Evolutionary conservation across 306 rosid genomes (phyloP), one percentile per base, ranked within the genome.

Genomic region (Neltuma alba): DNA sequence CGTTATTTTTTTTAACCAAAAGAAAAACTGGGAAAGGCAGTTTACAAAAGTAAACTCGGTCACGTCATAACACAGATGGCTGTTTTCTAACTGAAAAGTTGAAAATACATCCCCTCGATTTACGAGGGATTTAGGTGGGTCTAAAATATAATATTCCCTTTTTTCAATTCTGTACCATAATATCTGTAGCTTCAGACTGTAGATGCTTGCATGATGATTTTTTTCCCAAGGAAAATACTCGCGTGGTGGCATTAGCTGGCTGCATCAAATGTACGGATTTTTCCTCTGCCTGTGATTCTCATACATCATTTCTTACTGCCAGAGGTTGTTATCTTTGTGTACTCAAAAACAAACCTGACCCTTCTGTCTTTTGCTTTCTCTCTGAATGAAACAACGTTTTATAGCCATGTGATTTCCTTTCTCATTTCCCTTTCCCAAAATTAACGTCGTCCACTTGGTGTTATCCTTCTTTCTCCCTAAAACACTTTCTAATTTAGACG

Each of bases 301-400:
- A 68, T 80, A 81, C 85, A 67, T 82, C 83, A 86, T 65, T 57
- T 86, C 86, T 40, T 27, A 87, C 87, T 85, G 92, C 75, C 91
- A 86, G 89, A 93, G 89, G 83, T 91, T 89, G 93, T 91, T 91
- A 93, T 91, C 89, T 86, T 85, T 82, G 93, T 86, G 93, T 90
- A 84, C 92, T 86, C 84, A 70, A 81, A 86, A 87, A 85, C 91
- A 87, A 87, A 86, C 83, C 85, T 81, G 77, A 75, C 84, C 64
- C 78, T 82, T 54, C 79, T 70, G 65, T n/a, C 64, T 72, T 31
- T 31, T 37, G 25, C 9, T 61, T 57, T 57, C 60, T 75, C 31
- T 66, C 61, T 78, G 38, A 61, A 28, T 64, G 75, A 74, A 71
- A 74, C 25, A 28, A 80, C 82, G 60, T 47, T 83, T 76, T 80